phyloP scores from a whole-genome alignment of 768 basidiomycete genomes.

The Baorangia bicolor region DNA sequence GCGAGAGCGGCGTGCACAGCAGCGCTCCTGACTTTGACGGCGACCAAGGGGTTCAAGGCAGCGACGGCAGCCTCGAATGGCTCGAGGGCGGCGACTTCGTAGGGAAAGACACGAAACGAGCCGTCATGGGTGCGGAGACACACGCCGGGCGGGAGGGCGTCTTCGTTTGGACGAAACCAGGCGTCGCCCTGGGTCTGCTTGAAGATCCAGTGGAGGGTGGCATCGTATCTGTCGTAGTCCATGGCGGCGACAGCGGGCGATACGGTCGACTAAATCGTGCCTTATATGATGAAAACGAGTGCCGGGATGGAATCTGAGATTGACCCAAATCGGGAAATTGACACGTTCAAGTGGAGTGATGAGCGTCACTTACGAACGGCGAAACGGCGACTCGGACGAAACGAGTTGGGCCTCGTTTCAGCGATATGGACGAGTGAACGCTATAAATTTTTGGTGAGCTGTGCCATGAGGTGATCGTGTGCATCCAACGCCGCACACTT shows the following conservation, averaged over 20 bases:
- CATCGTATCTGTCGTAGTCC: constrained; percentile 38
- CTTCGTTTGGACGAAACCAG: constrained; percentile 53
- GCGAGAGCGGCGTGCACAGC: constrained; percentile 52
- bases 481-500: background rate
- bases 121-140: constrained; percentile 48
- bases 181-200: constrained; percentile 45
- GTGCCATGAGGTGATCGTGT: background rate
- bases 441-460: background rate
- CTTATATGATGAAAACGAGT: constrained; percentile 6
- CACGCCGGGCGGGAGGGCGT: constrained; percentile 45
- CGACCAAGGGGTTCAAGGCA: constrained; percentile 54
- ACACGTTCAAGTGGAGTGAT: background rate
- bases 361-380: too few relatives aligned
- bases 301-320: constrained; percentile 16
- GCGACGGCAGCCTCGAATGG: constrained; percentile 55
- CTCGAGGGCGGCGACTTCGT: constrained; percentile 50
- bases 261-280: background rate
- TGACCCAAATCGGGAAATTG: background rate
- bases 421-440: background rate
- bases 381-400: constrained; percentile 7
- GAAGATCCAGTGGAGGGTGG: constrained; percentile 29
- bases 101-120: constrained; percentile 55
- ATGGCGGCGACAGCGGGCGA: constrained; percentile 17
- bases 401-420: constrained; percentile 8
- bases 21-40: constrained; percentile 51